phyloP scores from a whole-genome alignment of 495 filamentous ascomycete genomes.

The Astrothelium macrocarpum region DNA sequence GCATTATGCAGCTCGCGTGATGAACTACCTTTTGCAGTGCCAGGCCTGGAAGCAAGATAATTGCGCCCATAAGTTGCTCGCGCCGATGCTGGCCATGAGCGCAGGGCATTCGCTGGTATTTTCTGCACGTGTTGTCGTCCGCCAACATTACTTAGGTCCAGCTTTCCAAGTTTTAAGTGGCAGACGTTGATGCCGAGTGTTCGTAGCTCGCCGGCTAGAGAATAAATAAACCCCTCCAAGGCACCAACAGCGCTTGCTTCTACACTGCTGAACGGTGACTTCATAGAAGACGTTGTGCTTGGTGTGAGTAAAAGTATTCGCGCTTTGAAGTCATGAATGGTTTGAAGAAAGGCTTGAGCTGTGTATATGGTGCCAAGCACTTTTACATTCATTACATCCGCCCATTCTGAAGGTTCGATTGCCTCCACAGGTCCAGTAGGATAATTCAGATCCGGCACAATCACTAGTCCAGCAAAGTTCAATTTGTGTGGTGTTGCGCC shows the following conservation, averaged over 20 bases:
- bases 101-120: conserved; percentile 21
- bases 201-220: conserved; percentile 64
- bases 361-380: conserved; percentile 86
- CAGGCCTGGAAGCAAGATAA: conserved; percentile 40
- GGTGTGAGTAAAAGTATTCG: conserved; percentile 72
- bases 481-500: conserved; percentile 65
- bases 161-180: conserved; percentile 77
- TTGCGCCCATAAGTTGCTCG: conserved; percentile 33
- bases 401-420: conserved; percentile 69
- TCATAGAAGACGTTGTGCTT: conserved; percentile 71
- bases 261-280: conserved; percentile 71
- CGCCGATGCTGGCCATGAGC: conserved; percentile 22
- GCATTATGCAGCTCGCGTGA: conserved; percentile 70
- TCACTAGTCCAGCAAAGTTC: conserved; percentile 62
- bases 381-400: conserved; percentile 81
- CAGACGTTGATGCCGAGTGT: conserved; percentile 65
- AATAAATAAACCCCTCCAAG: conserved; percentile 66
- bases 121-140: conserved; percentile 33
- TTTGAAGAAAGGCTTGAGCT: conserved; percentile 75
- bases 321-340: conserved; percentile 49
- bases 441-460: conserved; percentile 64
- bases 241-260: conserved; percentile 72
- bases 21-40: conserved; percentile 50
- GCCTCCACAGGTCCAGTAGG: conserved; percentile 71
- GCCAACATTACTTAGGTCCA: conserved; percentile 49